A percentile compares a stretch with the other conserved stretches of the same genome.
Conservation (phyloP, 2,329 filamentous ascomycete species). For the Pseudogymnoascus sp. region DNA sequence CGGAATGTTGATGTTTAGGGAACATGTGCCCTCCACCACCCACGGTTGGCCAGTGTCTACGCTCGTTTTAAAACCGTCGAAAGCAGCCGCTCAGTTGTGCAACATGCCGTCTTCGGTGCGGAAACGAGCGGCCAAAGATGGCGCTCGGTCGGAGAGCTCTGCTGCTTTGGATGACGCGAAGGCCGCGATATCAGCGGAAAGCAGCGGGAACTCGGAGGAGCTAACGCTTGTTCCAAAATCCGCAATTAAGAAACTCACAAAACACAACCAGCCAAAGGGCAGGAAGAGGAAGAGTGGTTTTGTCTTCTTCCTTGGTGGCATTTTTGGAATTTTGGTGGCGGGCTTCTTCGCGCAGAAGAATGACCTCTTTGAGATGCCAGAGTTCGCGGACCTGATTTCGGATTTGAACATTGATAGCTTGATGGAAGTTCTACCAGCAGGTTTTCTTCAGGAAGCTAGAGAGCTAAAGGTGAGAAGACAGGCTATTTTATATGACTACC, state of each 20-base stretch:
- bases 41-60: not conserved
- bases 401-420: constrained; percentile 75
- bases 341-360: constrained; percentile 85
- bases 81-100: constrained; percentile 9
- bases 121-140: not conserved
- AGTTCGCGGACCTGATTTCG: constrained; percentile 56
- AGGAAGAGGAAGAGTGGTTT: constrained; percentile 71
- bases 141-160: not conserved
- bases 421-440: constrained; percentile 79
- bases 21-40: not conserved
- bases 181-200: constrained; percentile 13
- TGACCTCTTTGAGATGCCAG: constrained; percentile 76
- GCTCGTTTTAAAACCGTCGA: not conserved
- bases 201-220: constrained; percentile 32
- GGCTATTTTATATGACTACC: constrained; percentile 13
- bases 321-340: constrained; percentile 85
- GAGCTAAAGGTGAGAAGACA: constrained; percentile 62
- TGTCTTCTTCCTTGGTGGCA: constrained; percentile 77
- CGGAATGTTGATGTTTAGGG: not conserved
- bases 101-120: constrained; percentile 20
- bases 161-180: not conserved
- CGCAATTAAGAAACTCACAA: constrained; percentile 30
- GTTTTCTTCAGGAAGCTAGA: constrained; percentile 76
- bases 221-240: constrained; percentile 45
- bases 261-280: constrained; percentile 34